phyloP scores from a whole-genome alignment of 768 basidiomycete genomes.

The Pilatotrama ljubarskyi region DNA sequence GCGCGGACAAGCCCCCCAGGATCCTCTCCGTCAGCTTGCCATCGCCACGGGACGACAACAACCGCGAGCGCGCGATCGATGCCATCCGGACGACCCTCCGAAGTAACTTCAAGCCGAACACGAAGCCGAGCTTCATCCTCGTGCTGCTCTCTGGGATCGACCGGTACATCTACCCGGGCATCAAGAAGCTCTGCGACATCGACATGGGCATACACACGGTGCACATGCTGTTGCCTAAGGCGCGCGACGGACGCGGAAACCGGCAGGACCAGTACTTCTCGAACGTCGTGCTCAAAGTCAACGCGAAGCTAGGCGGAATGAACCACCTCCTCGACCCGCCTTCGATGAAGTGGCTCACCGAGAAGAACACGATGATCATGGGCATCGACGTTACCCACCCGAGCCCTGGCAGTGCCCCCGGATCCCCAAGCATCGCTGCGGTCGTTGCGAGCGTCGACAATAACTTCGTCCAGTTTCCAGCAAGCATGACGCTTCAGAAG shows the following conservation, averaged over 20 bases:
- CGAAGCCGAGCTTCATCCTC: conserved; percentile 63
- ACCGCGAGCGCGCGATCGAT: conserved; percentile 45
- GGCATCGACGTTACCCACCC: conserved; percentile 88
- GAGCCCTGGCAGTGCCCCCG: conserved; percentile 60
- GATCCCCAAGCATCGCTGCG: conserved; percentile 81
- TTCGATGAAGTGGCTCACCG: conserved; percentile 64
- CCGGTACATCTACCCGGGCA: conserved; percentile 76
- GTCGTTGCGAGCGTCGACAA: conserved; percentile 77
- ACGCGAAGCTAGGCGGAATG: conserved; percentile 79
- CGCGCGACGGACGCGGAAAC: conserved; percentile 44
- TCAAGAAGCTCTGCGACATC: conserved; percentile 77
- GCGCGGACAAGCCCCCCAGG: conserved; percentile 40
- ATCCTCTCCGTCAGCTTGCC: conserved; percentile 36
- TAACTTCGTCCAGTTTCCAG: conserved; percentile 75
- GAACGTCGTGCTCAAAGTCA: conserved; percentile 80
- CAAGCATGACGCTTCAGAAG: conserved; percentile 67
- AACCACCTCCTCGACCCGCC: conserved; percentile 65
- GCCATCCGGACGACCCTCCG: conserved; percentile 37
- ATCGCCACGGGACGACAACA: conserved; percentile 38
- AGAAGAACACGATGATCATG: conserved; percentile 76
- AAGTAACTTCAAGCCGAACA: conserved; percentile 12
- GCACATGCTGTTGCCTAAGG: conserved; percentile 69
- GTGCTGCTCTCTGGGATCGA: conserved; percentile 69
- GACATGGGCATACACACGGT: conserved; percentile 73
- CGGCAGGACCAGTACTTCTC: conserved; percentile 82